phyloP scores from a whole-genome alignment of 805 yeast species.

The Saturnispora diversa region DNA sequence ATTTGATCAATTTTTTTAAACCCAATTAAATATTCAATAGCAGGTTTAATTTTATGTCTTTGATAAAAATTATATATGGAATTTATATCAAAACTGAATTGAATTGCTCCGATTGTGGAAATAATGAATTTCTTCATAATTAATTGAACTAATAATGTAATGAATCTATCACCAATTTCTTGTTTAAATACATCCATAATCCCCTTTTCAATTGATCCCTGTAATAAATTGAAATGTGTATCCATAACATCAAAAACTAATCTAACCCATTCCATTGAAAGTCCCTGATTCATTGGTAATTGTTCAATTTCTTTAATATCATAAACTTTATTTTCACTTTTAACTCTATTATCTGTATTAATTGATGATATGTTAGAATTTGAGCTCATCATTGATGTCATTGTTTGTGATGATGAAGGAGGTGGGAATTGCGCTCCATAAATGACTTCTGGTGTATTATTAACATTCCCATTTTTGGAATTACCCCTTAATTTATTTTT shows the following conservation, averaged over 20 bases:
- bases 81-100: conserved; percentile 75
- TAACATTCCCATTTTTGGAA: background rate
- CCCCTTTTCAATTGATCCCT: conserved; percentile 78
- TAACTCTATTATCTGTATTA: background rate
- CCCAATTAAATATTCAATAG: conserved; percentile 69
- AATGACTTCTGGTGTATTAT: conserved; percentile 1
- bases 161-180: conserved; percentile 85
- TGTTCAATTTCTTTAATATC: conserved; percentile 12
- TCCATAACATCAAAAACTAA: conserved; percentile 55
- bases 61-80: conserved; percentile 66
- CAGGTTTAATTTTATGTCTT: conserved; percentile 52
- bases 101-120: conserved; percentile 75
- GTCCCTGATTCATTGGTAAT: conserved; percentile 20
- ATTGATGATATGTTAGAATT: background rate
- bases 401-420: conserved; percentile 12
- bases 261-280: conserved; percentile 54
- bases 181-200: conserved; percentile 90
- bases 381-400: background rate
- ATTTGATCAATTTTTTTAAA: conserved; percentile 80
- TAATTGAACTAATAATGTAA: conserved; percentile 65
- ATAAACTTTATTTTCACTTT: conserved; percentile 9
- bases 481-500: background rate
- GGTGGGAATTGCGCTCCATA: conserved; percentile 12
- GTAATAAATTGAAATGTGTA: conserved; percentile 63
- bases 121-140: conserved; percentile 61